Base-by-base conservation (phyloP, 495 filamentous ascomycete species). In the Trichoderma gamsii region DNA sequence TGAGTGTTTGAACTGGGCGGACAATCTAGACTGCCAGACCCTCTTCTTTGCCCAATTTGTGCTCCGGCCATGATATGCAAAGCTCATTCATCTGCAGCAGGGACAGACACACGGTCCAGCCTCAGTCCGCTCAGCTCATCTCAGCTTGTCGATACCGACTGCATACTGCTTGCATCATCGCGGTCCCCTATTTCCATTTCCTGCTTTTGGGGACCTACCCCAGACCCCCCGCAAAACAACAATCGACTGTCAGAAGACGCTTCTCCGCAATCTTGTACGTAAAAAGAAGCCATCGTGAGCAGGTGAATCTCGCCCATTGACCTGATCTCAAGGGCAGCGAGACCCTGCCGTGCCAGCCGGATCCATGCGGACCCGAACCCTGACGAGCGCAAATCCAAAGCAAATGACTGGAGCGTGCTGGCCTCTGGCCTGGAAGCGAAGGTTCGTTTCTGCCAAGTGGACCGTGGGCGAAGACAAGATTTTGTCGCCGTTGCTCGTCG, bases 241-340 rank as follows among this genome's bases (percentile, higher is more conserved):
- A 56, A 38, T 56, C 51, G 51, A n/a, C 21, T 25, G 56, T 32
- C 56, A 32, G n/a, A 18, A 61, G 4, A 29, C 56, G 16, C 29
- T 29, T 61, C 56, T 61, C 56, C 56, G 56, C 56, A 61, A 21
- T 61, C 56, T 61, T 61, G 56, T 61, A 61, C 56, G 56, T 61
- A 61, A 61, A 61, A 61, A 61, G 16, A 29, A 29, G 44, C 44
- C 44, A 52, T 61, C 56, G 56, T 29, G 23, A 8, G 23, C 25
- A 15, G 56, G 56, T 23, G 25, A 61, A 32, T 32, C 56, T 61
- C 35, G 35, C 35, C 4, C 35, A 38, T 38, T 38, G 35, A 3
- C 35, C 5, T 38, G 35, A 38, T 38, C 35, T 38, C 51, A 61
- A 61, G 12, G 11, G 51, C 29, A 13, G 5, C 25, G 9, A 23